Evolutionary conservation across 2,329 filamentous ascomycete genomes (phyloP), one percentile per base, ranked within the genome.

Genomic region (Trichoderma citrinoviride): DNA sequence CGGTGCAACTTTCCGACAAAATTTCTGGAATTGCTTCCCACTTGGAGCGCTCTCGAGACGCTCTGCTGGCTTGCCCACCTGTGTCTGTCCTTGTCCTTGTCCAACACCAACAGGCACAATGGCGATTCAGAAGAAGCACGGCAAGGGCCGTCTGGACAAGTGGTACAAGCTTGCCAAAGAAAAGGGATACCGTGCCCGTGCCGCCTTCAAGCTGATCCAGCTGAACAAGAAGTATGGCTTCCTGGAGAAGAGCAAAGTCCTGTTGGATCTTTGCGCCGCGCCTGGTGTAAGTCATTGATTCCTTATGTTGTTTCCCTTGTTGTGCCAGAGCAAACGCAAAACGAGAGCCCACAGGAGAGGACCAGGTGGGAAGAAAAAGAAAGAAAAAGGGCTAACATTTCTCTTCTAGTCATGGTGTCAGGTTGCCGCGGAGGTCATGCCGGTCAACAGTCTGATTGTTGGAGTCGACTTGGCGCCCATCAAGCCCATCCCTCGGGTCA

Each of bases 221-320:
- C 82, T 99, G 73, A 99, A 99, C 82, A 97, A 98, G 81, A 98
- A 97, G 77, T 99, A 96, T 90, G 91, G 92, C 71, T 99, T 99
- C 79, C 83, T 99, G 71, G 93, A 98, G 78, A 94, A 96, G 83
- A 96, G 92, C 79, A 96, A 92, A 82, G 95, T 98, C 73, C 82
- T 97, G 67, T 84, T 99, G 76, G 96, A 99, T 89, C 90, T 99
- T 75, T 99, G 95, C 81, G 95, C 95, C 70, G 95, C 95, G 21
- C 95, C 95, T 37, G 95, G 95, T 78, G 90, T 92, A 83, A 76
- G 88, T 72, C 23, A n/a, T 43, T 52, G 12, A 21, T 55, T 27
- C 17, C 58, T 43, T 33, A 2, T 23, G 12, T 5, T 7, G n/a
- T n/a, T n/a, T n/a, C n/a, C n/a, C n/a, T 17, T 33, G 29, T 6